Conservation (phyloP, 352 stramenopile genomes). For the Halophytophthora batemanensis region DNA sequence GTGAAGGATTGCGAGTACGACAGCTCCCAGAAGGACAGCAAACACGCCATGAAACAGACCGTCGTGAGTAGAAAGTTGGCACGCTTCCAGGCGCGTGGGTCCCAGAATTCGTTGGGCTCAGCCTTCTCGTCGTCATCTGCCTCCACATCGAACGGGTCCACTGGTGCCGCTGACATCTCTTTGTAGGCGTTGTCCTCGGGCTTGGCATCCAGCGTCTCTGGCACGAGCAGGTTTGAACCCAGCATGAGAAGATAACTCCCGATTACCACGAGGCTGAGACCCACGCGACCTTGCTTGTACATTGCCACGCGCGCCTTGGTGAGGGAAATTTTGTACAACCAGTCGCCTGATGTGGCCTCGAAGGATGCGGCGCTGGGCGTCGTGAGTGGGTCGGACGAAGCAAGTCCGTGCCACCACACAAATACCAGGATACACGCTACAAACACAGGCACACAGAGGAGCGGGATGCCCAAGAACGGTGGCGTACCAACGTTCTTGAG, state of each 20-base stretch:
- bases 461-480: constrained; percentile 75
- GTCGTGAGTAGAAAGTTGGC: constrained; percentile 88
- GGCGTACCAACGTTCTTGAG: constrained; percentile 88
- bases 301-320: constrained; percentile 61
- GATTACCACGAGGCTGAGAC: constrained; percentile 74
- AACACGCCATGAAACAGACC: constrained; percentile 74
- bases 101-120: constrained; percentile 76
- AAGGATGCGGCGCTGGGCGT: constrained; percentile 70
- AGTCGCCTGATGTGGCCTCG: constrained; percentile 82
- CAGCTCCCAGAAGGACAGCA: constrained; percentile 96
- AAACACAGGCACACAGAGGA: constrained; percentile 62
- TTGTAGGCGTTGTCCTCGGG: constrained; percentile 77
- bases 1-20: constrained; percentile 94
- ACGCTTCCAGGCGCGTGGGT: constrained; percentile 87
- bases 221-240: constrained; percentile 71
- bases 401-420: constrained; percentile 74
- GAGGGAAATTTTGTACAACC: constrained; percentile 88
- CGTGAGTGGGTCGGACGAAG: constrained; percentile 41
- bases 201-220: constrained; percentile 77
- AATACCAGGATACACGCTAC: constrained; percentile 66
- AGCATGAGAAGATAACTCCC: constrained; percentile 81
- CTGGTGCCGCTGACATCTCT: constrained; percentile 40
- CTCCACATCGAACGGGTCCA: constrained; percentile 59
- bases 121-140: constrained; percentile 44
- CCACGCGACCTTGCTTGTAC: constrained; percentile 88